Percentiles rank a stretch among this genome's conserved stretches.
Evolutionary conservation across 108 stramenopile genomes (phyloP).

Genomic region (Bacterosira constricta): DNA sequence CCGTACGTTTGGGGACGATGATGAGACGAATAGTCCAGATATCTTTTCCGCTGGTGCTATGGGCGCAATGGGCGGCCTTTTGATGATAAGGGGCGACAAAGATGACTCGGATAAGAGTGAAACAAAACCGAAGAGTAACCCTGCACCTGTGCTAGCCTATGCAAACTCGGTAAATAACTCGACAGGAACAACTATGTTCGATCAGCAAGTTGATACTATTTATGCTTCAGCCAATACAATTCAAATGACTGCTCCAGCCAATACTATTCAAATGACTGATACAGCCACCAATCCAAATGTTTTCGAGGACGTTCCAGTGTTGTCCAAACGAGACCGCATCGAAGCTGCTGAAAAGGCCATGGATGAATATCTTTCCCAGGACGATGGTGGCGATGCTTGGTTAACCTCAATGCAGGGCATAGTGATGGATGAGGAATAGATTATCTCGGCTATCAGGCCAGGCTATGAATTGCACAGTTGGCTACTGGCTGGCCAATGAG

Average conservation of each 20-base stretch:
- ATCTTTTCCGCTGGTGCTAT: slow-evolving; percentile 24
- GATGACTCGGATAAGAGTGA: not conserved
- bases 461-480: too few species aligned
- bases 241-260: not conserved
- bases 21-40: not conserved
- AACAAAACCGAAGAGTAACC: not conserved
- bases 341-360: slow-evolving; percentile 62
- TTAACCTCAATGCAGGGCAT: slow-evolving; percentile 54
- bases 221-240: not conserved
- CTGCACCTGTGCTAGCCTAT: slow-evolving; percentile 13
- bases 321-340: slow-evolving; percentile 32
- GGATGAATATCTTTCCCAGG: slow-evolving; percentile 70
- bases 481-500: too few species aligned
- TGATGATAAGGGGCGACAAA: slow-evolving; percentile 14
- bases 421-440: slow-evolving; percentile 54
- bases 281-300: slow-evolving; percentile 6
- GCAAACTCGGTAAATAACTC: slow-evolving; percentile 24
- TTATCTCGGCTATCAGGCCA: not conserved
- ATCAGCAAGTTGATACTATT: not conserved
- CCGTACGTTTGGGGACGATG: not conserved
- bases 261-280: not conserved
- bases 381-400: slow-evolving; percentile 78
- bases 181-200: slow-evolving; percentile 2
- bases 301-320: slow-evolving; percentile 33
- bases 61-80: slow-evolving; percentile 17